phyloP scores from a whole-genome alignment of 176 grass and related monocot genomes.

The Elymus sibiricus region DNA sequence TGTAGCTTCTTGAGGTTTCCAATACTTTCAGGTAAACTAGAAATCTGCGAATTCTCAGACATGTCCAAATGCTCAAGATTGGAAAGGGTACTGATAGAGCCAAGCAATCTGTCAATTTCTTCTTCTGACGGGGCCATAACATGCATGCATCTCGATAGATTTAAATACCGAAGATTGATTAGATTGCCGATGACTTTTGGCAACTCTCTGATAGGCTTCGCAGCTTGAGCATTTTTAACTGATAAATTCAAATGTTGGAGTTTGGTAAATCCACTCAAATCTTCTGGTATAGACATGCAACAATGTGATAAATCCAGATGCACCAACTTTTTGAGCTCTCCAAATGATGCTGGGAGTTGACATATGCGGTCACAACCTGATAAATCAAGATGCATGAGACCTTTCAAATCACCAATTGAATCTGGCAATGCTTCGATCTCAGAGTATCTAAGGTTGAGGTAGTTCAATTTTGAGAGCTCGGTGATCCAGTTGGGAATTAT shows the following conservation, averaged over 20 bases:
- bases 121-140: neutral
- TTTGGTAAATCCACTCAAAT: neutral
- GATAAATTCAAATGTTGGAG: neutral
- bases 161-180: neutral
- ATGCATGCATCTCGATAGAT: neutral
- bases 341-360: too few species aligned
- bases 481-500: too few species aligned
- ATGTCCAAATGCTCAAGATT: constrained; percentile 4
- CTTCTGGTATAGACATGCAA: neutral
- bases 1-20: neutral
- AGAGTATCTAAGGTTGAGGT: too few species aligned
- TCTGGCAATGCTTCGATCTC: too few species aligned
- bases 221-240: too few species aligned
- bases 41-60: neutral
- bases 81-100: neutral
- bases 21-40: neutral
- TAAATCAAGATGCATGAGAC: too few species aligned
- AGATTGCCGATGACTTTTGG: neutral
- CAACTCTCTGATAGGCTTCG: neutral
- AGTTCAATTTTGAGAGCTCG: too few species aligned
- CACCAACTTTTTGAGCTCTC: too few species aligned
- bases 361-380: too few species aligned
- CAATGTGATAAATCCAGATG: too few species aligned
- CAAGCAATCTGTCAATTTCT: neutral
- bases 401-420: too few species aligned